phyloP scores from a whole-genome alignment of 2,329 filamentous ascomycete species.

The Corynespora cassiicola region DNA sequence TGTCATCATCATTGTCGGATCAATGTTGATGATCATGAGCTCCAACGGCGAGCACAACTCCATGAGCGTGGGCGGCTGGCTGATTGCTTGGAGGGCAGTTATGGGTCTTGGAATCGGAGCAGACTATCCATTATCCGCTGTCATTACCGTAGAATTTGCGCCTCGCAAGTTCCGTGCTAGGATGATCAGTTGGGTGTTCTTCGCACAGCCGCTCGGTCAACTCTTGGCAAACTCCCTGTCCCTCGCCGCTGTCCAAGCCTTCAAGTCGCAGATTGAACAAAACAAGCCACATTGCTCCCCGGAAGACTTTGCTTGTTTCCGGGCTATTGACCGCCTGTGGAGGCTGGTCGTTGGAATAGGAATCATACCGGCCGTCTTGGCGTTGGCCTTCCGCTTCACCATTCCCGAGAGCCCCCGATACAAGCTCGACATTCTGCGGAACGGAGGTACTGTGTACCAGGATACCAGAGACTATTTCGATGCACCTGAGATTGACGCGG shows the following conservation, averaged over 20 bases:
- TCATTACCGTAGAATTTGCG: slow-evolving; percentile 49
- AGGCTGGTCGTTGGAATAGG: slow-evolving; percentile 49
- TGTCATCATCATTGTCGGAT: slow-evolving; percentile 49
- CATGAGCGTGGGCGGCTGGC: slow-evolving; percentile 47
- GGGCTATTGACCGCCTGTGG: slow-evolving; percentile 48
- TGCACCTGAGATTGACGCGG: slow-evolving; percentile 28
- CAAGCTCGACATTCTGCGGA: slow-evolving; percentile 48
- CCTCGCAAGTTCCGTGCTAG: slow-evolving; percentile 43
- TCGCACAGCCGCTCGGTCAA: slow-evolving; percentile 52
- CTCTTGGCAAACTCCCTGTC: slow-evolving; percentile 38
- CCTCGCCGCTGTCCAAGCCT: slow-evolving; percentile 32
- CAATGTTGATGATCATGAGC: slow-evolving; percentile 47
- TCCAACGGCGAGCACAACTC: slow-evolving; percentile 42
- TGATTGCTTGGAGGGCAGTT: slow-evolving; percentile 48
- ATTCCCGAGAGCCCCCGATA: slow-evolving; percentile 51
- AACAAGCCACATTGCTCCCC: too few relatives aligned
- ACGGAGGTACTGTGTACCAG: slow-evolving; percentile 36
- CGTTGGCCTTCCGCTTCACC: slow-evolving; percentile 47
- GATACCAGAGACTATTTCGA: slow-evolving; percentile 42
- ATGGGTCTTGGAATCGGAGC: slow-evolving; percentile 50
- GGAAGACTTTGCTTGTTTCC: slow-evolving; percentile 30
- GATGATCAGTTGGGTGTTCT: slow-evolving; percentile 51
- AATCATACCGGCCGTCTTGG: slow-evolving; percentile 45
- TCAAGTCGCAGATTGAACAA: slow-evolving; percentile 28
- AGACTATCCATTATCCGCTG: slow-evolving; percentile 46